phyloP scores from a whole-genome alignment of 2,329 filamentous ascomycete species.

The Pseudomassariella vexata region DNA sequence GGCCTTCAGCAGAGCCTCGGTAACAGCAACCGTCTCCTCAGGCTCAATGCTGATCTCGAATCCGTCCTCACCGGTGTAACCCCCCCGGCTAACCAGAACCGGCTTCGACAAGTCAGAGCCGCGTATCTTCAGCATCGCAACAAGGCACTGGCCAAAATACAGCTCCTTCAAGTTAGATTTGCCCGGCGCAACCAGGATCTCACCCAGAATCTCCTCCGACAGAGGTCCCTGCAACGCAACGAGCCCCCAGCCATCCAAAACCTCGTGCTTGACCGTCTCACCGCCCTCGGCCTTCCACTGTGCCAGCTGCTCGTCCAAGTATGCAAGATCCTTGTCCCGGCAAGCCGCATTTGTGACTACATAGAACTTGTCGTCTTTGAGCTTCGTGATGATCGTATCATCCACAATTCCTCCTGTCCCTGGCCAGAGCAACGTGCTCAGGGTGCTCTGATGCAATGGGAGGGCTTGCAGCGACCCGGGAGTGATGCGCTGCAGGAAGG shows the following conservation, averaged over 20 bases:
- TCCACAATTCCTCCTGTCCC: constrained; percentile 87
- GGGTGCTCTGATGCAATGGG: constrained; percentile 62
- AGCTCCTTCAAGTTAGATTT: constrained; percentile 56
- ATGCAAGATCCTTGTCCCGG: constrained; percentile 79
- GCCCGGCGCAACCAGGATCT: constrained; percentile 50
- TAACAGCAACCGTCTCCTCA: constrained; percentile 57
- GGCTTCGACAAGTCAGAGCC: constrained; percentile 41
- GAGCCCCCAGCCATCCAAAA: constrained; percentile 68
- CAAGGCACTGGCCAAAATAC: constrained; percentile 75
- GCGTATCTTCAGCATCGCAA: constrained; percentile 58
- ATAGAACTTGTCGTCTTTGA: constrained; percentile 74
- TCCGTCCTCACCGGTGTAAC: constrained; percentile 96
- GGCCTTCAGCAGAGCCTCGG: constrained; percentile 62
- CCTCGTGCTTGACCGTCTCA: constrained; percentile 58
- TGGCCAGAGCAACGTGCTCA: constrained; percentile 79
- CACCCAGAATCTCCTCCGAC: constrained; percentile 62
- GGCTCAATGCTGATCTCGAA: constrained; percentile 89
- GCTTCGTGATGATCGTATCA: constrained; percentile 82
- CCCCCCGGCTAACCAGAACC: constrained; percentile 77
- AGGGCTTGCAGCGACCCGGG: constrained; percentile 67
- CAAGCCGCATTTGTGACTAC: constrained; percentile 94
- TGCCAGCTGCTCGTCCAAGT: constrained; percentile 64
- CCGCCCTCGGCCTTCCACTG: constrained; percentile 50
- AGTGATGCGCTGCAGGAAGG: constrained; percentile 79
- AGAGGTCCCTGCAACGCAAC: constrained; percentile 86